Conservation (phyloP, 352 stramenopile genomes). For the Phytophthora crassamura region DNA sequence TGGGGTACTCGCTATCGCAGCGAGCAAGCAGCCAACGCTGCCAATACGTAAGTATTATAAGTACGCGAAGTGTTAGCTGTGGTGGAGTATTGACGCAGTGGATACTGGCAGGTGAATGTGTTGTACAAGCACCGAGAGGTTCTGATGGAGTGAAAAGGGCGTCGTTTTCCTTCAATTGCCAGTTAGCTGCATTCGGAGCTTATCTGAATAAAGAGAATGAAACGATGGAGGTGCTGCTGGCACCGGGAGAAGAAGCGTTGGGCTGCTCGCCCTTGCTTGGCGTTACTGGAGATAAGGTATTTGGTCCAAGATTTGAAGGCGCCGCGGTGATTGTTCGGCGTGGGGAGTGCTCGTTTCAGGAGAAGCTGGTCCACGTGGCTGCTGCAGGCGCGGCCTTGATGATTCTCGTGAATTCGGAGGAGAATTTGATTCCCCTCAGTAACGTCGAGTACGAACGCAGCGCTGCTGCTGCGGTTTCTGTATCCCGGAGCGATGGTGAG, state of each 20-base stretch:
- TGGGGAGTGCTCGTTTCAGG: slow-evolving; percentile 47
- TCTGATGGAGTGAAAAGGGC: neutral
- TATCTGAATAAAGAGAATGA: slow-evolving; percentile 23
- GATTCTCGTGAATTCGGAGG: slow-evolving; percentile 52
- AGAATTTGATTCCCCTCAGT: slow-evolving; percentile 35
- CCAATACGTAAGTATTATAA: slow-evolving; percentile 15
- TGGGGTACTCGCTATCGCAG: neutral
- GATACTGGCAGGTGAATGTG: slow-evolving; percentile 19
- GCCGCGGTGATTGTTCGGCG: slow-evolving; percentile 41
- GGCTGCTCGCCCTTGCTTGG: slow-evolving; percentile 26
- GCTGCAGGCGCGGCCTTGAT: slow-evolving; percentile 27
- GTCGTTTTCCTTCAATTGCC: slow-evolving; percentile 29
- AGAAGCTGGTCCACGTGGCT: slow-evolving; percentile 42
- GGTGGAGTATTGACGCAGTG: neutral
- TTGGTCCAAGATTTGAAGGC: slow-evolving; percentile 3
- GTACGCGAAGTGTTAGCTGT: neutral
- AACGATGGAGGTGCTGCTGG: slow-evolving; percentile 16
- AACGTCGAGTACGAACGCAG: slow-evolving; percentile 27
- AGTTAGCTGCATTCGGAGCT: slow-evolving; percentile 42
- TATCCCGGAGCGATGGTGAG: slow-evolving; percentile 36
- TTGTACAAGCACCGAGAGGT: neutral
- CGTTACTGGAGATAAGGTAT: neutral
- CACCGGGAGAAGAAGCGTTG: slow-evolving; percentile 23
- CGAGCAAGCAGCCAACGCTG: slow-evolving; percentile 20
- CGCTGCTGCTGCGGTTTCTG: slow-evolving; percentile 31